These are phyloP conservation scores for Emericellopsis cladophorae DNA, from an alignment of 2,329 filamentous ascomycete genomes.

Conservation along the genomic window DNA sequence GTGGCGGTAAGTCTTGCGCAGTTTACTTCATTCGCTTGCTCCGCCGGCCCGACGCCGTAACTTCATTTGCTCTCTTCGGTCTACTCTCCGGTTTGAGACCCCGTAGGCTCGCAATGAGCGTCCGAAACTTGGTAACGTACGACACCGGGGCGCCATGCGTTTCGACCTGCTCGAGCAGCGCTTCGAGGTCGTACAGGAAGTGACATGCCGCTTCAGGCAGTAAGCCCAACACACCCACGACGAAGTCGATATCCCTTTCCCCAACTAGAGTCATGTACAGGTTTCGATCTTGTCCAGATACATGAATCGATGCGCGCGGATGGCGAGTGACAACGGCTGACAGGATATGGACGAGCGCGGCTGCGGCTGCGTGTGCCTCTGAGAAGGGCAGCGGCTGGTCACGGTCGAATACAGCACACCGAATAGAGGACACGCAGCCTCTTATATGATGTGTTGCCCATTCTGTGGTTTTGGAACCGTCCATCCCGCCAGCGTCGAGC, in stretches of 20 bases:
- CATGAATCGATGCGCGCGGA: not conserved
- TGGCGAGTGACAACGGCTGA: conserved; percentile 21
- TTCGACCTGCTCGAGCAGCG: conserved; percentile 17
- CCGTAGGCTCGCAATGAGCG: conserved; percentile 17
- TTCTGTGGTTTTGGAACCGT: conserved; percentile 16
- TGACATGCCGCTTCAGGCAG: conserved; percentile 30
- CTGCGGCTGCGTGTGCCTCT: conserved; percentile 32
- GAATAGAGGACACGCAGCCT: conserved; percentile 28
- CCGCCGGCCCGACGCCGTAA: conserved; percentile 11
- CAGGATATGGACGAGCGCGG: conserved; percentile 34
- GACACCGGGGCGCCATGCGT: conserved; percentile 17
- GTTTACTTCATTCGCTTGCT: conserved; percentile 21
- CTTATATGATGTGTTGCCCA: conserved; percentile 38
- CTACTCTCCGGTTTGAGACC: conserved; percentile 12
- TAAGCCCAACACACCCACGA: conserved; percentile 27
- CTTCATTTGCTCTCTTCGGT: conserved; percentile 16
- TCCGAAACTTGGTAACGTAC: conserved; percentile 21
- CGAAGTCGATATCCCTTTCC: conserved; percentile 27
- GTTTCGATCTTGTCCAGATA: conserved; percentile 21
- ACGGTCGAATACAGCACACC: conserved; percentile 24
- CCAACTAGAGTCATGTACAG: conserved; percentile 36
- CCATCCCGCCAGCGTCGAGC: conserved; percentile 17
- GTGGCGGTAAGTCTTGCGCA: not conserved
- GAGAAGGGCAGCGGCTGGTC: conserved; percentile 19
- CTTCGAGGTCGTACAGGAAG: conserved; percentile 25